These are phyloP conservation scores for Pharnaceum exiguum DNA, from an alignment of 148 eudicot genomes.

Conservation along the genomic window DNA sequence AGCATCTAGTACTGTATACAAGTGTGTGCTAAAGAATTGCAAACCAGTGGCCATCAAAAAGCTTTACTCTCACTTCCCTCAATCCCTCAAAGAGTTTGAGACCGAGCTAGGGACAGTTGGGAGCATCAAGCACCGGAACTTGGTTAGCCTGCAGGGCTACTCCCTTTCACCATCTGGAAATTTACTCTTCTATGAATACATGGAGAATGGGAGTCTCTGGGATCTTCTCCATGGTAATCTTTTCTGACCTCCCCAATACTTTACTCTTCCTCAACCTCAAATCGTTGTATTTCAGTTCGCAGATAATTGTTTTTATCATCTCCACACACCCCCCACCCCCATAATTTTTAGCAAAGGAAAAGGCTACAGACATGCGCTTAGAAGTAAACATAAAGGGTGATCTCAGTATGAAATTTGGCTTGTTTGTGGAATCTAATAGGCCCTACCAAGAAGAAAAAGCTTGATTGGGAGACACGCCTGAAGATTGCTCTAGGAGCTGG, in stretches of 20 bases:
- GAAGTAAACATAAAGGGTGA: no score
- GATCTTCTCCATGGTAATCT: slow-evolving; percentile 94
- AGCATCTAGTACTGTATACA: slow-evolving; percentile 96
- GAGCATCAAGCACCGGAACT: slow-evolving; percentile 92
- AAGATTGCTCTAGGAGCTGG: slow-evolving; percentile 87
- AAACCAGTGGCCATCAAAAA: slow-evolving; percentile 88
- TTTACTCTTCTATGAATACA: slow-evolving; percentile 95
- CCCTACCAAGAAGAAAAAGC: slow-evolving; percentile 75
- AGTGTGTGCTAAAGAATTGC: slow-evolving; percentile 95
- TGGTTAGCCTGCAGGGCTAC: slow-evolving; percentile 92
- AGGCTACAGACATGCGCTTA: no score
- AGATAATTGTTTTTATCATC: no score
- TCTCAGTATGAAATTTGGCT: no score
- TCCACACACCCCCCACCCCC: no score
- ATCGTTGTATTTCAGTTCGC: no score
- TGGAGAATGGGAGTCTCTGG: slow-evolving; percentile 99
- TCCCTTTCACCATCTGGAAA: slow-evolving; percentile 87
- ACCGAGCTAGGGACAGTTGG: slow-evolving; percentile 95
- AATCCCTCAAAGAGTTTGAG: slow-evolving; percentile 84
- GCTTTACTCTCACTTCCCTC: slow-evolving; percentile 74
- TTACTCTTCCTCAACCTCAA: not conserved
- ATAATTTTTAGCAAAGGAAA: no score
- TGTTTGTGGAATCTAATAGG: slow-evolving; percentile 31
- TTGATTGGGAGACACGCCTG: slow-evolving; percentile 89
- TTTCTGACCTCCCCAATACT: not conserved